A percentile compares a stretch with the other conserved stretches of the same genome.
Evolutionary conservation across 2,329 filamentous ascomycete genomes (phyloP).

Genomic region (Colletotrichum caudatum): DNA sequence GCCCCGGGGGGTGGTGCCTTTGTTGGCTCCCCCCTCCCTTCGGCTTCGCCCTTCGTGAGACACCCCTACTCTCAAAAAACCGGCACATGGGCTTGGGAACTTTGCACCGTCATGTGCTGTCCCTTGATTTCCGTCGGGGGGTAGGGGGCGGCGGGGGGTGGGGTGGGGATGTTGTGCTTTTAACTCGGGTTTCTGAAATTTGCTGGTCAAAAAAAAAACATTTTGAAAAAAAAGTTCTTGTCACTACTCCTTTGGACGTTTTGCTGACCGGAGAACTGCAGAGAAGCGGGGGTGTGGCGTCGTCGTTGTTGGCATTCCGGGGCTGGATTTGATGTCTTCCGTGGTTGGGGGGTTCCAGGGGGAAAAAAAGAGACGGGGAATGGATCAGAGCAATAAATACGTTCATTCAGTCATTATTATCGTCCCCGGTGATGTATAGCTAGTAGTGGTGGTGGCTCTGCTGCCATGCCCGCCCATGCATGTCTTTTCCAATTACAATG

Average conservation of each 20-base stretch:
- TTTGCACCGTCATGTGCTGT: slow-evolving; percentile 53
- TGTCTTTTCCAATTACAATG: not conserved
- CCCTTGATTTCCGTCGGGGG: slow-evolving; percentile 26
- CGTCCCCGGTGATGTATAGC: not conserved
- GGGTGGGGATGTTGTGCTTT: slow-evolving; percentile 57
- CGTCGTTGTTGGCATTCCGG: not conserved
- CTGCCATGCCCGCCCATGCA: not conserved
- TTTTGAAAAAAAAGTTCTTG: not conserved
- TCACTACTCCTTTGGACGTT: not conserved
- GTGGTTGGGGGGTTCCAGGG: too few species aligned
- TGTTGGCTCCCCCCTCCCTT: slow-evolving; percentile 22
- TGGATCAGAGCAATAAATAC: slow-evolving; percentile 2
- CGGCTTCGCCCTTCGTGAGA: slow-evolving; percentile 36
- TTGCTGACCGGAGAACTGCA: slow-evolving; percentile 18
- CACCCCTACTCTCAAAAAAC: not conserved
- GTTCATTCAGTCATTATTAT: slow-evolving; percentile 32
- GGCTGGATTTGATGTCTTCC: not conserved
- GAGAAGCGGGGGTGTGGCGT: not conserved
- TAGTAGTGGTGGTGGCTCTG: slow-evolving; percentile 8
- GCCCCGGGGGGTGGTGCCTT: slow-evolving; percentile 18
- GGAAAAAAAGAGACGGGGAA: not conserved
- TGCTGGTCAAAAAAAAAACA: slow-evolving; percentile 20
- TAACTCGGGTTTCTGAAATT: slow-evolving; percentile 60
- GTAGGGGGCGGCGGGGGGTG: slow-evolving; percentile 47
- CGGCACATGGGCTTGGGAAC: slow-evolving; percentile 31